Conservation (phyloP, 768 basidiomycete genomes). For the Termitomyces bulborhizus region DNA sequence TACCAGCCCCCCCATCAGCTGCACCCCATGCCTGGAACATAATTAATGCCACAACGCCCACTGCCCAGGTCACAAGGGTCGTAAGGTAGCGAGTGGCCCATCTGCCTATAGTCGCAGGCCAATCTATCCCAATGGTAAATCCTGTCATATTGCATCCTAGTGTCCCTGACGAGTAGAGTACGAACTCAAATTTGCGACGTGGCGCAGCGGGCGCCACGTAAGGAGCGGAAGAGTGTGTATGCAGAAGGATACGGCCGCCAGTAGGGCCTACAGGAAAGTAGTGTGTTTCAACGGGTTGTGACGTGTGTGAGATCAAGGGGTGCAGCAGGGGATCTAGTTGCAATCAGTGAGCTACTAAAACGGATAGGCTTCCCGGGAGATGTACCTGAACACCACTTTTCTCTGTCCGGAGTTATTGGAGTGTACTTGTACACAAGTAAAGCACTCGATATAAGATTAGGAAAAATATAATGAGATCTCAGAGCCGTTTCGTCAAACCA, state of each 20-base stretch:
- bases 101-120: conserved; percentile 64
- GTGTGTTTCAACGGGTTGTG: conserved; percentile 56
- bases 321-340: conserved; percentile 45
- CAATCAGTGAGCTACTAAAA: conserved; percentile 7
- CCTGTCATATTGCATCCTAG: conserved; percentile 37
- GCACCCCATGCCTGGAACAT: conserved; percentile 48
- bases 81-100: conserved; percentile 71
- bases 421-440: conserved; percentile 60
- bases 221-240: conserved; percentile 65
- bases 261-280: conserved; percentile 48
- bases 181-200: conserved; percentile 42
- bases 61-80: conserved; percentile 64
- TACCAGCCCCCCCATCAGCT: conserved; percentile 23
- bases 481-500: conserved; percentile 28
- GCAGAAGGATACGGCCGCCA: conserved; percentile 44
- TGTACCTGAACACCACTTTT: conserved; percentile 30
- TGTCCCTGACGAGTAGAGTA: conserved; percentile 51
- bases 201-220: conserved; percentile 41
- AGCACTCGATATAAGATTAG: conserved; percentile 50
- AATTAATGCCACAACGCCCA: conserved; percentile 60
- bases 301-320: conserved; percentile 62
- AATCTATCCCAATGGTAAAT: conserved; percentile 59
- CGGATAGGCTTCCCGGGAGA: neutral
- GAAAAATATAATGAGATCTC: conserved; percentile 41
- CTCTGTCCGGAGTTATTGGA: conserved; percentile 20